A percentile compares a stretch with the other conserved stretches of the same genome.
Conservation (phyloP, 805 yeast species). For the Candida xiaguanensis region DNA sequence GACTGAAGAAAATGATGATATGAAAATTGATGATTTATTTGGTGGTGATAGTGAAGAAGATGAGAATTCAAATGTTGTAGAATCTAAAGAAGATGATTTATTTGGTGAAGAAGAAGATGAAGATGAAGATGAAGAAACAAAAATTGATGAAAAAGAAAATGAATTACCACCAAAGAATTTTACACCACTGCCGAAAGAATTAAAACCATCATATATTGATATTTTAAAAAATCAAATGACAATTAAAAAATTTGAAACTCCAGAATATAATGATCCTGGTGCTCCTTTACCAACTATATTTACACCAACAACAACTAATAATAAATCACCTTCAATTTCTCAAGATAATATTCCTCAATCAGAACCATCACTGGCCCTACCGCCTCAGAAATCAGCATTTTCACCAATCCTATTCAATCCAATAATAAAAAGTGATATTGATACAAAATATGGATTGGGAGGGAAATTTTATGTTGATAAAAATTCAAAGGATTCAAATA, state of each 20-base stretch:
- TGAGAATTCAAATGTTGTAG: slow-evolving; percentile 1
- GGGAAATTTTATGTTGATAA: slow-evolving; percentile 76
- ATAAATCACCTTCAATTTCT: slow-evolving; percentile 11
- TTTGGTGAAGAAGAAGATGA: slow-evolving; percentile 5
- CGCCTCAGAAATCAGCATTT: slow-evolving; percentile 54
- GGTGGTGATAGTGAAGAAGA: slow-evolving; percentile 12
- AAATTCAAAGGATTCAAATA: slow-evolving; percentile 23
- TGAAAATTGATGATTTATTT: slow-evolving; percentile 21
- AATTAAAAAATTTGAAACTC: slow-evolving; percentile 22
- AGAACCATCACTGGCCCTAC: background rate
- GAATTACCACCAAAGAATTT: background rate
- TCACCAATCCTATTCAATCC: slow-evolving; percentile 84
- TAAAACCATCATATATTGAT: slow-evolving; percentile 29
- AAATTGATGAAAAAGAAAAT: background rate
- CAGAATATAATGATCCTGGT: slow-evolving; percentile 76
- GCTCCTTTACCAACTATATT: slow-evolving; percentile 68
- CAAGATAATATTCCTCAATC: background rate
- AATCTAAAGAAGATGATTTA: slow-evolving; percentile 22
- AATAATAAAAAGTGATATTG: slow-evolving; percentile 68
- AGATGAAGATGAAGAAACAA: background rate
- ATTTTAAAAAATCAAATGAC: slow-evolving; percentile 61
- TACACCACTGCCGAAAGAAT: background rate
- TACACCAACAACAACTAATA: slow-evolving; percentile 30
- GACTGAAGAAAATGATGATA: slow-evolving; percentile 12
- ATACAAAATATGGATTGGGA: slow-evolving; percentile 82